Evolutionary conservation across 78 protist genomes (phyloP).

Genomic region (Bodo saltans): DNA sequence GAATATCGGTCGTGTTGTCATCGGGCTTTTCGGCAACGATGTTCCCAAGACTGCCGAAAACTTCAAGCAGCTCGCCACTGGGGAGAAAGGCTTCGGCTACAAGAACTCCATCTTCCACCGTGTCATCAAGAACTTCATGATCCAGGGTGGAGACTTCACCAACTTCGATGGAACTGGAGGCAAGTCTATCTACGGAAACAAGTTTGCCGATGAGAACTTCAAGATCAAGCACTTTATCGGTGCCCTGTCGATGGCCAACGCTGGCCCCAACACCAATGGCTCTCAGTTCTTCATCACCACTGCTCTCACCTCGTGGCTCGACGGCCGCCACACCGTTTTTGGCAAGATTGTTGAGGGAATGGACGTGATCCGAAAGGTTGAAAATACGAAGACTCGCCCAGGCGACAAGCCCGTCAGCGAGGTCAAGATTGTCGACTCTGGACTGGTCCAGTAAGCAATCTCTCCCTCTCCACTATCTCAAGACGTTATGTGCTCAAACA

Average conservation of each 20-base stretch:
- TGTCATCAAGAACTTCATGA: slow-evolving; percentile 55
- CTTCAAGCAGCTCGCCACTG: slow-evolving; percentile 84
- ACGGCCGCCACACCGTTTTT: slow-evolving; percentile 78
- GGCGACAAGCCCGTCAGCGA: slow-evolving; percentile 23
- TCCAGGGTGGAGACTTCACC: slow-evolving; percentile 93
- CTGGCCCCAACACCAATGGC: slow-evolving; percentile 75
- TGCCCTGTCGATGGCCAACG: slow-evolving; percentile 40
- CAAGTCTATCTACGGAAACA: slow-evolving; percentile 85
- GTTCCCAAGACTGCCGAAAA: slow-evolving; percentile 87
- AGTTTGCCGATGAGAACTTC: slow-evolving; percentile 75
- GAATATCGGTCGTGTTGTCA: slow-evolving; percentile 1
- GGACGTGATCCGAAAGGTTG: slow-evolving; percentile 70
- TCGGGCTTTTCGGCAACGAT: slow-evolving; percentile 21
- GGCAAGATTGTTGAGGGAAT: slow-evolving; percentile 69
- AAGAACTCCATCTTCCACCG: slow-evolving; percentile 57
- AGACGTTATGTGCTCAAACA: no score
- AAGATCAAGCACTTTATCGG: slow-evolving; percentile 39
- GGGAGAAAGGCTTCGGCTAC: slow-evolving; percentile 62
- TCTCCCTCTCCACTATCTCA: no score
- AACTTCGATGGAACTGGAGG: slow-evolving; percentile 94
- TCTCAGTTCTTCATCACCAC: slow-evolving; percentile 73
- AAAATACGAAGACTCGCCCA: slow-evolving; percentile 18
- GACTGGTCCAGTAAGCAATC: slow-evolving; percentile 24
- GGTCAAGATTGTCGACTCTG: slow-evolving; percentile 26
- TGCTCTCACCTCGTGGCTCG: slow-evolving; percentile 51